Base-by-base conservation (phyloP, 164 flowering plant species). In the Stephania yunnanensis region DNA sequence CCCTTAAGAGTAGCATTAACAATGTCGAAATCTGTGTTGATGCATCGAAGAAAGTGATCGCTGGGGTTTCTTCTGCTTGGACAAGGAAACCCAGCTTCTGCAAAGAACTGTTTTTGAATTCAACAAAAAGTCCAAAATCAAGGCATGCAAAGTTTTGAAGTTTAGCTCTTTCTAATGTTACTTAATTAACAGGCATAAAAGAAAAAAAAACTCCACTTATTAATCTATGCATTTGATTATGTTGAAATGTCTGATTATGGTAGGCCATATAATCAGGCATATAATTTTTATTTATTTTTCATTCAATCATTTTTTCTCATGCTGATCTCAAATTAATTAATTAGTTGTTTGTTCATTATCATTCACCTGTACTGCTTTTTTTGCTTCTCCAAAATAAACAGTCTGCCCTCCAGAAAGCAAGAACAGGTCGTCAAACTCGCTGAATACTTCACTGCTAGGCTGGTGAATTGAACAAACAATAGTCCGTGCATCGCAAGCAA, bases 391-490 rank as follows among this genome's bases (percentile, higher is more conserved):
- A 82, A 93, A 93, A 70, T 89, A 91, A 46, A 90, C 87, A 63
- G 85, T 74, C 75, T 91, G 86, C 1, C 98, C 96, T 5, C 88
- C 80, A 4, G 98, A 91, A 4, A 93, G 86, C 30, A 93, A 82
- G 75, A 71, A 84, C 46, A 93, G 84, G 68, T 89, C 90, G 80
- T 93, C 95, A 76, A 91, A 93, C 12, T 86, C 82, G 0, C 87
- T 88, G 78, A 91, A 93, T 5, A 91, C 96, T 77, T 93, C 92
- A 72, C 96, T 86, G 55, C 98, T 93, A 0, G 96, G 96, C 84
- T 93, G 98, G 76, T 93, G 96, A 73, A 93, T 86, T 0, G 97
- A 91, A 58, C 90, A 83, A 30, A 93, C 80, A 17, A 93, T 83
- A 0, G 94, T 90, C 67, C 88, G 77, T n/a, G 92, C 92, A 80